Evolutionary conservation across 106 monocot genomes (phyloP), one percentile per base, ranked within the genome.

Genomic region (Xerophyta viscosa): DNA sequence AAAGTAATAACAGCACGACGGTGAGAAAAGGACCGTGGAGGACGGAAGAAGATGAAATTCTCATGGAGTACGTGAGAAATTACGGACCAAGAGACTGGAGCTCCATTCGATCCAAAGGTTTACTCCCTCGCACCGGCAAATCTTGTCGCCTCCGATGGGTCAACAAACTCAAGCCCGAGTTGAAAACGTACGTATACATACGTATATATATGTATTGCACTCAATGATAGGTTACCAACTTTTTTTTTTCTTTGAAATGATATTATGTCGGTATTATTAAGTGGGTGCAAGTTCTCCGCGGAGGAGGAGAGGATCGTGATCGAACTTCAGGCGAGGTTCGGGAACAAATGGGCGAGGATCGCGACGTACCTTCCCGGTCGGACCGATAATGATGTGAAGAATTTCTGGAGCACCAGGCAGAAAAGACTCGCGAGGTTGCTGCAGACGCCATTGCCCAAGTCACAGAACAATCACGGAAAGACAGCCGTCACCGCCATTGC

Each of bases 81-180:
- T 47, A 83, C 39, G 87, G 87, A 11, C 79, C 92, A 9, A 53
- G 74, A 6, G 80, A 87, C 29, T 92, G 92, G 92, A 92, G 82
- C 87, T 92, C 77, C 83, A 83, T 87, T 74, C 87, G 77, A 66
- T 83, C 87, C 77, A 80, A 87, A 60, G 80, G 83, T 52, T 58
- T 83, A 18, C 74, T 87, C 14, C 79, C 74, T n/a, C 56, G 87
- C n/a, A 79, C 82, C 41, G 92, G 92, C 51, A 92, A 92, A 66
- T 83, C 92, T 47, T 92, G 92, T 61, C 83, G 87, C 45, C 87
- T 92, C 52, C 81, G 92, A 2, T 92, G 87, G 83, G 83, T 87
- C 51, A 92, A 92, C 63, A 92, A 87, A 60, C 92, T 92, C 50
- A 69, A 69, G 50, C 92, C 92, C 17, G 57, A 77, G 56, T 37